Conservation (phyloP, 306 rosid species). For the Cyamopsis tetragonoloba region DNA sequence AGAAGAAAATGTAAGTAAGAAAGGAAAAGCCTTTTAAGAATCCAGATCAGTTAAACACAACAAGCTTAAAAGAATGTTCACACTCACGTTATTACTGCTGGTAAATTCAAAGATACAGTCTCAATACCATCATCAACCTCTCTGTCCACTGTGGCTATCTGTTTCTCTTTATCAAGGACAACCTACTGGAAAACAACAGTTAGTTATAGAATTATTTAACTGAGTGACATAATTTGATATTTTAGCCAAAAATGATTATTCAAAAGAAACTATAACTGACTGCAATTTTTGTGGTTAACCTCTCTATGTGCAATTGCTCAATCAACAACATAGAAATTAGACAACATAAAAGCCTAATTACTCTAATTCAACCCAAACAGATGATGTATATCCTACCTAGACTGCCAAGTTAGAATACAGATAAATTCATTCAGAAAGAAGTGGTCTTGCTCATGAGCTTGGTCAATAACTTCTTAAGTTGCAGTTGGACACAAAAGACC, state of each 20-base stretch:
- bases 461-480: neutral
- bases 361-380: neutral
- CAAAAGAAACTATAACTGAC: neutral
- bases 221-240: neutral
- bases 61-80: slow-evolving; percentile 7
- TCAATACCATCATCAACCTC: slow-evolving; percentile 95
- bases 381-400: neutral
- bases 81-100: slow-evolving; percentile 91
- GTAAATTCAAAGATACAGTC: slow-evolving; percentile 70
- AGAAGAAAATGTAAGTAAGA: neutral
- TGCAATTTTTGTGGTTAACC: neutral
- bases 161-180: slow-evolving; percentile 84
- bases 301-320: neutral
- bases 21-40: neutral
- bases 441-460: slow-evolving; percentile 5
- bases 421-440: neutral
- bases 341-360: neutral
- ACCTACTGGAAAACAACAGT: slow-evolving; percentile 74
- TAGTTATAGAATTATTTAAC: slow-evolving; percentile 25
- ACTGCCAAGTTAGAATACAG: neutral
- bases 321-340: neutral
- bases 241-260: neutral
- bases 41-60: neutral
- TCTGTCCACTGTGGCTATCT: slow-evolving; percentile 72
- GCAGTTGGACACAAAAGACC: neutral